Conservation (phyloP, 2,329 filamentous ascomycete species). For the Colletotrichum phormii region DNA sequence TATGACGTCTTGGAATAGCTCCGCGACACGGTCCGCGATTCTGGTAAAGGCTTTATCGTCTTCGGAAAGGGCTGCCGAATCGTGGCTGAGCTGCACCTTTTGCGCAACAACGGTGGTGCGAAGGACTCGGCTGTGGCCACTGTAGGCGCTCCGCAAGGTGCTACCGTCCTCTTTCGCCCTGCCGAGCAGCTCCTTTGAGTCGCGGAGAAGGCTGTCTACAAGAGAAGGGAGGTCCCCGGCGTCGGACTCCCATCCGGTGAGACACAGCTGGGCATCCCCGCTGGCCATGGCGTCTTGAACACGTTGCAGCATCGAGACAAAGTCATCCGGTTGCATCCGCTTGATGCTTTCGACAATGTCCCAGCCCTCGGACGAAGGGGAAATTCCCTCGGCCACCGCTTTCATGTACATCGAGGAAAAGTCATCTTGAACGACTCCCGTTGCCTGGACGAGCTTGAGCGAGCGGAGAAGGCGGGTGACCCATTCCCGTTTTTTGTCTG, state of each 20-base stretch:
- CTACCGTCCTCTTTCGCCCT: conserved; percentile 57
- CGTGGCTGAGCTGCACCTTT: conserved; percentile 82
- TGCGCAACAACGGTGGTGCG: conserved; percentile 85
- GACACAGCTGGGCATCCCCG: conserved; percentile 52
- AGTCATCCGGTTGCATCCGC: conserved; percentile 66
- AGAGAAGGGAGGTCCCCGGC: conserved; percentile 45
- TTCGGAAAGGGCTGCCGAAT: conserved; percentile 76
- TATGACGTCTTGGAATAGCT: conserved; percentile 55
- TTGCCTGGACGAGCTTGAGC: conserved; percentile 58
- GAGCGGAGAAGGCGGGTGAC: conserved; percentile 60
- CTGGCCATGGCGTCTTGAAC: conserved; percentile 51
- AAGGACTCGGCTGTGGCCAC: conserved; percentile 75
- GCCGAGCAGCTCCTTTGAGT: conserved; percentile 59
- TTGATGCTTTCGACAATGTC: conserved; percentile 69
- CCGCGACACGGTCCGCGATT: conserved; percentile 68
- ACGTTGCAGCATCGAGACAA: conserved; percentile 54
- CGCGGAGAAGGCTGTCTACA: conserved; percentile 55
- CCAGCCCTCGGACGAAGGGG: conserved; percentile 60
- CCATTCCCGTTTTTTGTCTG: conserved; percentile 48
- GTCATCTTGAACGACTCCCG: conserved; percentile 49
- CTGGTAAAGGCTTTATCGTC: conserved; percentile 78
- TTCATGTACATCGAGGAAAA: conserved; percentile 71
- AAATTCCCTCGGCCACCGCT: conserved; percentile 67
- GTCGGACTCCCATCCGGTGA: conserved; percentile 48
- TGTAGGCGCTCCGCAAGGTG: conserved; percentile 79